Evolutionary conservation across 352 stramenopile species (phyloP).

Genomic region (Pythium sp.): DNA sequence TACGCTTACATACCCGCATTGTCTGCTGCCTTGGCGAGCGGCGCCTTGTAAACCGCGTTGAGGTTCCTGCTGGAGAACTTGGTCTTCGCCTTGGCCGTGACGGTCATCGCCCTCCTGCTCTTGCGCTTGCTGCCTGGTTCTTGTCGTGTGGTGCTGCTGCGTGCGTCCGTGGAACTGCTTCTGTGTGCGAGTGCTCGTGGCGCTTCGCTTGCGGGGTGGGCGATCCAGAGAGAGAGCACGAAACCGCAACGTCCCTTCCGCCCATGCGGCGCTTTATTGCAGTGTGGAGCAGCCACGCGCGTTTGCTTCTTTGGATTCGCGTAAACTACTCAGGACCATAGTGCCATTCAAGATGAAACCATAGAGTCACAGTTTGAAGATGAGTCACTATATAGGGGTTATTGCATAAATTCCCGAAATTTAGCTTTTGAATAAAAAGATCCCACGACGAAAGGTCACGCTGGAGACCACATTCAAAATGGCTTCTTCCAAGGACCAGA

Average conservation of each 20-base stretch:
- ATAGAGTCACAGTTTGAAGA: neutral
- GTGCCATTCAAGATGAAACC: neutral
- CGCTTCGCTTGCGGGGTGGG: neutral
- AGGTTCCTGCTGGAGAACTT: conserved; percentile 80
- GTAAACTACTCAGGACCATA: conserved; percentile 5
- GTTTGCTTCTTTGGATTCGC: conserved; percentile 9
- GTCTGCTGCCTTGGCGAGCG: conserved; percentile 34
- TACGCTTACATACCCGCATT: conserved; percentile 17
- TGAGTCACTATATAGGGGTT: neutral
- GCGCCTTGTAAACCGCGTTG: conserved; percentile 64
- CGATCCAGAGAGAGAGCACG: neutral
- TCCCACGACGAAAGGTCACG: conserved; percentile 8
- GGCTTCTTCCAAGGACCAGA: neutral
- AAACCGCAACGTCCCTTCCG: conserved; percentile 11
- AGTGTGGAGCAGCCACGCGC: neutral
- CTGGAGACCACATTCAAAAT: neutral
- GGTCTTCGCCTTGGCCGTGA: conserved; percentile 43
- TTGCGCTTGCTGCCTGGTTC: neutral
- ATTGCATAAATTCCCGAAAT: neutral
- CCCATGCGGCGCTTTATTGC: conserved; percentile 1
- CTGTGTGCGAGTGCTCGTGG: neutral
- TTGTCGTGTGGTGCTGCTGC: neutral
- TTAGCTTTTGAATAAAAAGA: neutral
- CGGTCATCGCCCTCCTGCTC: conserved; percentile 34
- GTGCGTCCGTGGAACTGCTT: conserved; percentile 6